A percentile compares a stretch with the other conserved stretches of the same genome.
Conservation (phyloP, 352 stramenopile species). For the Phytophthora meadii region DNA sequence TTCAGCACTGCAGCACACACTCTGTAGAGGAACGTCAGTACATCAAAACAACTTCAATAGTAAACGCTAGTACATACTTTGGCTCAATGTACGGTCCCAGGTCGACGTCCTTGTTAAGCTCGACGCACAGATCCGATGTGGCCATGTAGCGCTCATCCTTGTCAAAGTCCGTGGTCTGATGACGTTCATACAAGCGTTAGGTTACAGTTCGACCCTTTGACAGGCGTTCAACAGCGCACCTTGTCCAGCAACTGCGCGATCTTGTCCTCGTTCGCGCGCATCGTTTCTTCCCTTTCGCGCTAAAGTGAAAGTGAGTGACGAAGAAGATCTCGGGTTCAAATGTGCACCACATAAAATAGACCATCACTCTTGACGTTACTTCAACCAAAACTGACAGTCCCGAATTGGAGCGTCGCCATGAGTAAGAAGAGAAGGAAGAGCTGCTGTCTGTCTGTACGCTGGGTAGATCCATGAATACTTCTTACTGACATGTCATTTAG, state of each 20-base stretch:
- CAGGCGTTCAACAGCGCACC: conserved; percentile 30
- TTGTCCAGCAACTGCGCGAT: conserved; percentile 87
- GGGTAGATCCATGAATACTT: too few species aligned
- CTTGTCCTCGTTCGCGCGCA: conserved; percentile 78
- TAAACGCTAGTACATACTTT: conserved; percentile 55
- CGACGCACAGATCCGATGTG: conserved; percentile 97
- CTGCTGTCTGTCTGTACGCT: neutral
- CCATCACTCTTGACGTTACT: conserved; percentile 32
- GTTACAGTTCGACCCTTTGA: neutral
- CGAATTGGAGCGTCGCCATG: conserved; percentile 21
- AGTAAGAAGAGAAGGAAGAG: conserved; percentile 7
- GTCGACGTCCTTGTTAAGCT: conserved; percentile 95
- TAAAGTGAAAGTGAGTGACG: conserved; percentile 24
- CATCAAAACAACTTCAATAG: neutral
- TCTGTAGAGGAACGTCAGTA: conserved; percentile 39
- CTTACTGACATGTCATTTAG: conserved; percentile 7
- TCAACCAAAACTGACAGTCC: conserved; percentile 20
- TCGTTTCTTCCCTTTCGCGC: conserved; percentile 25
- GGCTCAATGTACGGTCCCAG: conserved; percentile 84
- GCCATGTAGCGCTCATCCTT: conserved; percentile 99
- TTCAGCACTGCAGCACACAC: conserved; percentile 96
- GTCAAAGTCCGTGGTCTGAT: conserved; percentile 88
- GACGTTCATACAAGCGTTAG: conserved; percentile 3
- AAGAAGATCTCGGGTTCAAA: conserved; percentile 15
- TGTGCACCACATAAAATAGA: conserved; percentile 22